These are phyloP conservation scores for Mesembryanthemum crystallinum DNA, from an alignment of 148 eudicot genomes.

Conservation along the genomic window DNA sequence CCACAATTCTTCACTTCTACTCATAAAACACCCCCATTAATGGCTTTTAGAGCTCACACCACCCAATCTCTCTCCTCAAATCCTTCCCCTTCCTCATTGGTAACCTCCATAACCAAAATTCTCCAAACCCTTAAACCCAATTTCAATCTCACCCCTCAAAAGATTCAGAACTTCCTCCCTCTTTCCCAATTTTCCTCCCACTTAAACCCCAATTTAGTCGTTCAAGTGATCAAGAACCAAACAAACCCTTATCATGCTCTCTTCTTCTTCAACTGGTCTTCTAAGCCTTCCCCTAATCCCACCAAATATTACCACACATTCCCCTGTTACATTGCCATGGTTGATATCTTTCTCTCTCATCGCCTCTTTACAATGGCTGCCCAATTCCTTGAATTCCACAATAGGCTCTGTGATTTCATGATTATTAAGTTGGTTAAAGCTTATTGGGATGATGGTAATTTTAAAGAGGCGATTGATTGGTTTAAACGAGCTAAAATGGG, in stretches of 20 bases:
- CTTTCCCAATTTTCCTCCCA: slow-evolving; percentile 23
- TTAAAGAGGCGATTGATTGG: slow-evolving; percentile 33
- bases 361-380: neutral
- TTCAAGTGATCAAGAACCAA: slow-evolving; percentile 16
- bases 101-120: slow-evolving; percentile 19
- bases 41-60: slow-evolving; percentile 15
- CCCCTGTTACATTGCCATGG: slow-evolving; percentile 15
- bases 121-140: slow-evolving; percentile 4
- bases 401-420: slow-evolving; percentile 33
- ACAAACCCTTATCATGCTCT: slow-evolving; percentile 24
- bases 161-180: neutral
- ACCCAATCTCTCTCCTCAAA: slow-evolving; percentile 13
- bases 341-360: slow-evolving; percentile 16
- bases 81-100: neutral
- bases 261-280: slow-evolving; percentile 25
- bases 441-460: slow-evolving; percentile 28
- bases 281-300: slow-evolving; percentile 16
- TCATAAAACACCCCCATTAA: neutral
- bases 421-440: slow-evolving; percentile 42
- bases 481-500: slow-evolving; percentile 28
- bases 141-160: no score
- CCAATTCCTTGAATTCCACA: slow-evolving; percentile 13
- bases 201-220: slow-evolving; percentile 24
- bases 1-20: neutral
- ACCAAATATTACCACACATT: slow-evolving; percentile 8